phyloP scores from a whole-genome alignment of 2,329 filamentous ascomycete genomes.

The Sclerotinia borealis region DNA sequence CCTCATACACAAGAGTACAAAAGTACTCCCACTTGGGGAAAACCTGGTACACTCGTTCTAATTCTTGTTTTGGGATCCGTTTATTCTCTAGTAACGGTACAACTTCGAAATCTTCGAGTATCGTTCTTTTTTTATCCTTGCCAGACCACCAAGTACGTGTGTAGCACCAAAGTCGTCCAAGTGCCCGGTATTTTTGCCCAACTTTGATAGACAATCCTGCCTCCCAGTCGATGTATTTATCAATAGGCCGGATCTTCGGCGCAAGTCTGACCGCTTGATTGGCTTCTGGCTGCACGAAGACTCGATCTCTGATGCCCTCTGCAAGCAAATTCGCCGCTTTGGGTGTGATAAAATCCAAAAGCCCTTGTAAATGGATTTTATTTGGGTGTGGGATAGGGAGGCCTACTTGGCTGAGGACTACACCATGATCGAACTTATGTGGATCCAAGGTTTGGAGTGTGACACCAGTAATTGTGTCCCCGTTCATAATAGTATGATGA shows the following conservation, averaged over 20 bases:
- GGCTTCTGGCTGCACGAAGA: conserved; percentile 57
- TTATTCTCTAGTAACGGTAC: conserved; percentile 7
- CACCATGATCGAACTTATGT: conserved; percentile 69
- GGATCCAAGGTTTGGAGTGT: conserved; percentile 83
- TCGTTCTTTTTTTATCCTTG: conserved; percentile 20
- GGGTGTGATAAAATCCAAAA: conserved; percentile 52
- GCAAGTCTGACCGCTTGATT: conserved; percentile 46
- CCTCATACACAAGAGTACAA: conserved; percentile 16
- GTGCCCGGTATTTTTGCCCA: conserved; percentile 47
- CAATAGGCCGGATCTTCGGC: conserved; percentile 62
- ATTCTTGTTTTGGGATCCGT: background rate
- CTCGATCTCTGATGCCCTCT: conserved; percentile 51
- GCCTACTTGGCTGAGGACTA: conserved; percentile 66
- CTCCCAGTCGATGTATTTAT: conserved; percentile 57
- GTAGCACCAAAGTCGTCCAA: conserved; percentile 61
- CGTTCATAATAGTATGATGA: conserved; percentile 70
- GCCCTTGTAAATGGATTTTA: conserved; percentile 40
- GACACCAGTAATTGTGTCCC: conserved; percentile 60
- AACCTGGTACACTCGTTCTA: background rate
- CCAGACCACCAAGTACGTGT: conserved; percentile 21
- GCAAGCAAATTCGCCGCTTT: conserved; percentile 68
- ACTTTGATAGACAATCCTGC: conserved; percentile 50
- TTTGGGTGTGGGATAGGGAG: conserved; percentile 43
- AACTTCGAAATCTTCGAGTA: conserved; percentile 24
- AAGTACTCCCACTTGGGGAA: background rate